Evolutionary conservation across 345 rosid species (phyloP).

Genomic region (Stellera chamaejasme): DNA sequence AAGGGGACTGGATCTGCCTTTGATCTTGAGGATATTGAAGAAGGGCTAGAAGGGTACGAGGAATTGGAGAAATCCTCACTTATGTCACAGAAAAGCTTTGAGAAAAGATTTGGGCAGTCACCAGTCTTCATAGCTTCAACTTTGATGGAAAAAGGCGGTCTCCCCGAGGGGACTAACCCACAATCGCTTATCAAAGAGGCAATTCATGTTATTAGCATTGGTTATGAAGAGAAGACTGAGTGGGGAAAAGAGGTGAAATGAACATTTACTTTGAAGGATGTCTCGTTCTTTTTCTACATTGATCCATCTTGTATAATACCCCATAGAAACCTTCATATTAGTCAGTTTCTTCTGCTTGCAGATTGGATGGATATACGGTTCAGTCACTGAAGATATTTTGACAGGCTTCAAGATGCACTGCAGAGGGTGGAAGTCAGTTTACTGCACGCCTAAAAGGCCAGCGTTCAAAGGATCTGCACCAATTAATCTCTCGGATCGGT

Average conservation of each 20-base stretch:
- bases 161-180: slow-evolving; percentile 81
- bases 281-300: neutral
- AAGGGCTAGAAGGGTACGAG: slow-evolving; percentile 94
- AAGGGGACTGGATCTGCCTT: slow-evolving; percentile 52
- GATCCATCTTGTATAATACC: neutral
- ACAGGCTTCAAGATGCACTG: slow-evolving; percentile 97
- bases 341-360: slow-evolving; percentile 15
- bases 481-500: slow-evolving; percentile 81
- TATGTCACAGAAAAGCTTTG: slow-evolving; percentile 93
- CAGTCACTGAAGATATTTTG: slow-evolving; percentile 82
- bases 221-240: slow-evolving; percentile 93
- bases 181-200: slow-evolving; percentile 82
- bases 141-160: slow-evolving; percentile 90
- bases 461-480: slow-evolving; percentile 98
- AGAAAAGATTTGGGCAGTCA: slow-evolving; percentile 90
- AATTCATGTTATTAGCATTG: slow-evolving; percentile 89
- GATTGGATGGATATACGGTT: slow-evolving; percentile 98
- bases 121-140: slow-evolving; percentile 91
- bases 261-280: neutral
- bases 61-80: slow-evolving; percentile 88
- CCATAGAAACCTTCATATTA: neutral
- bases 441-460: slow-evolving; percentile 73
- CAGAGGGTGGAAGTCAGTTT: slow-evolving; percentile 92
- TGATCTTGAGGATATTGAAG: slow-evolving; percentile 92
- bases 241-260: slow-evolving; percentile 93